Percentiles rank a stretch among this genome's conserved stretches.
Conservation (phyloP, 768 basidiomycete species). For the Mycena leptocephala region DNA sequence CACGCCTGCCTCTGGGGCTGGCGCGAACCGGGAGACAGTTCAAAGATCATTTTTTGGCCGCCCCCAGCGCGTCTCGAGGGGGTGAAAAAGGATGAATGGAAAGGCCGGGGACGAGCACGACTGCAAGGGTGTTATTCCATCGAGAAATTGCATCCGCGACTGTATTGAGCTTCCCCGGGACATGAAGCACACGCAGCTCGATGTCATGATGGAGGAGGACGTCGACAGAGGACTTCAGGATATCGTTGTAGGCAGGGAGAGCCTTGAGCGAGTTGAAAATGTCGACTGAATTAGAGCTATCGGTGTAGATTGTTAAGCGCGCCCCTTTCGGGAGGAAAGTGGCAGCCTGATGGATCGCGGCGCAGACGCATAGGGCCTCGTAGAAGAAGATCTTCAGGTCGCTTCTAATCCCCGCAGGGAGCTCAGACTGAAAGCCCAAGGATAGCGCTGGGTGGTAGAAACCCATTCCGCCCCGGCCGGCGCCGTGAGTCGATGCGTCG, state of each 20-base stretch:
- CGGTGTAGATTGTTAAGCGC: constrained; percentile 43
- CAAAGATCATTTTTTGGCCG: constrained; percentile 4
- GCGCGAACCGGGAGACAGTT: constrained; percentile 33
- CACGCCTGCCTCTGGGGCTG: constrained; percentile 51
- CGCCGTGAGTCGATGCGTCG: constrained; percentile 45
- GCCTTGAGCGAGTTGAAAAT: constrained; percentile 48
- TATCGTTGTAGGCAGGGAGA: constrained; percentile 39
- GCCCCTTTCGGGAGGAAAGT: neutral
- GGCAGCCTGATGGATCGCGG: constrained; percentile 22
- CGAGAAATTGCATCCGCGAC: neutral
- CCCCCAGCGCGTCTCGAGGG: neutral
- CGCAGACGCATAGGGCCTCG: constrained; percentile 44
- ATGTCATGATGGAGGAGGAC: constrained; percentile 22
- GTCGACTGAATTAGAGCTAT: constrained; percentile 47
- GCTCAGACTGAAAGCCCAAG: neutral
- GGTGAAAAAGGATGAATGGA: neutral
- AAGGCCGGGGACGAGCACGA: neutral
- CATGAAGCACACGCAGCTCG: constrained; percentile 33
- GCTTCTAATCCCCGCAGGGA: neutral
- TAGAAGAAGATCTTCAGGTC: constrained; percentile 44
- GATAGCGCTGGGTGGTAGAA: neutral
- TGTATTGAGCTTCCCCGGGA: constrained; percentile 8
- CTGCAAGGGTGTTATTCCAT: neutral
- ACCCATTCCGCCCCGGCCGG: neutral
- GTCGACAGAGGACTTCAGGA: constrained; percentile 45